Evolutionary conservation across 768 basidiomycete genomes (phyloP).

Genomic region (Russula vinacea): DNA sequence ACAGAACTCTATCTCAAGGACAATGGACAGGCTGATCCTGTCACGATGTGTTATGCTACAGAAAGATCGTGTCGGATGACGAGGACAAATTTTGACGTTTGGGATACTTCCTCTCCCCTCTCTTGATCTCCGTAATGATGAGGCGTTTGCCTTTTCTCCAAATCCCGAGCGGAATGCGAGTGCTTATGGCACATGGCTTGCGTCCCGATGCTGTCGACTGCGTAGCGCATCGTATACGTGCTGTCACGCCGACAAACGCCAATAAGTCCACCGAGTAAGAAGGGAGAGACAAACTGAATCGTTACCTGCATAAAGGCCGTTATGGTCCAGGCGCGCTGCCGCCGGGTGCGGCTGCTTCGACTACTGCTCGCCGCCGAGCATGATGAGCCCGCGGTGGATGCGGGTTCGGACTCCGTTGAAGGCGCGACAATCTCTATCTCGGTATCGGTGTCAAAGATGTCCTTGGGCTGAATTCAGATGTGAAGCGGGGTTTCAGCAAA

Average conservation of each 20-base stretch:
- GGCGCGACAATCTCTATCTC: slow-evolving; percentile 29
- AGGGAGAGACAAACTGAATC: not conserved
- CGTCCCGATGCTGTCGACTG: slow-evolving; percentile 10
- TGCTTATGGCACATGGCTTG: slow-evolving; percentile 20
- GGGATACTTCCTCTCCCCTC: not conserved
- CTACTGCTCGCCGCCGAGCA: slow-evolving; percentile 5
- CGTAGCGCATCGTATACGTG: slow-evolving; percentile 17
- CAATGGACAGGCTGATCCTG: not conserved
- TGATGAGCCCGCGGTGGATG: slow-evolving; percentile 11
- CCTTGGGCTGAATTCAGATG: slow-evolving; percentile 16
- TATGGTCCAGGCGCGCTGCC: slow-evolving; percentile 2
- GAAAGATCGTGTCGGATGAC: slow-evolving; percentile 11
- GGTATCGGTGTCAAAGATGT: slow-evolving; percentile 26
- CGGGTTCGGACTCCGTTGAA: slow-evolving; percentile 15
- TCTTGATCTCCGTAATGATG: not conserved
- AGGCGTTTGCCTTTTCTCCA: not conserved
- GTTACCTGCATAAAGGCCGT: slow-evolving; percentile 19
- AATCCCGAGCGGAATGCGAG: slow-evolving; percentile 20
- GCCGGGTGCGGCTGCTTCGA: slow-evolving; percentile 1
- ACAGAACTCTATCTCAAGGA: slow-evolving; percentile 1
- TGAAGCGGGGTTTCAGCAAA: not conserved
- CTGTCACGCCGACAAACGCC: not conserved
- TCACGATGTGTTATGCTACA: slow-evolving; percentile 17
- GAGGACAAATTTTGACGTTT: not conserved
- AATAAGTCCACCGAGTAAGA: not conserved